Percentiles rank a stretch among this genome's conserved stretches.
Evolutionary conservation across 306 rosid genomes (phyloP).

Genomic region (Prunus davidiana): DNA sequence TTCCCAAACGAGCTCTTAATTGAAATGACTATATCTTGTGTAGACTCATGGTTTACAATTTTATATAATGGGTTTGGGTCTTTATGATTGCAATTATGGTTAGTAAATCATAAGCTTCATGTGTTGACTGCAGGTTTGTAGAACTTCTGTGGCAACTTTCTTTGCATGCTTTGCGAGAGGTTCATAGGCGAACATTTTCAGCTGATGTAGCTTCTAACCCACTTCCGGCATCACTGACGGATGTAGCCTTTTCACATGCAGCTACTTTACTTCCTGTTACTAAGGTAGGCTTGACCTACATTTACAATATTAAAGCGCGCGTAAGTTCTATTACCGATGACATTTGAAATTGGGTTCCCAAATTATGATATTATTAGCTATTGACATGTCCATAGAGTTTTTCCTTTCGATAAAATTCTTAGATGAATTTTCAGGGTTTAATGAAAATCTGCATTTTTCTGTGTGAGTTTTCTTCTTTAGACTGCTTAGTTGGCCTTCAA

Average conservation of each 20-base stretch:
- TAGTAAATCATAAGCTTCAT: conserved; percentile 7
- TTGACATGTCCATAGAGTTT: too few species aligned
- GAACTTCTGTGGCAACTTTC: conserved; percentile 99
- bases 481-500: conserved; percentile 19
- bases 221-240: conserved; percentile 87
- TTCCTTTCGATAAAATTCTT: background rate
- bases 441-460: background rate
- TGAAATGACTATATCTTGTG: background rate
- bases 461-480: background rate
- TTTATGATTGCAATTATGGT: conserved; percentile 2
- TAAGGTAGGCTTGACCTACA: conserved; percentile 47
- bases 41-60: background rate
- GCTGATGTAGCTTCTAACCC: conserved; percentile 87
- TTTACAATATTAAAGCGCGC: background rate
- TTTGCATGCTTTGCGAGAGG: conserved; percentile 96
- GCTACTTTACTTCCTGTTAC: conserved; percentile 98
- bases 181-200: conserved; percentile 86
- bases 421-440: background rate
- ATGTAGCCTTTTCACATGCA: conserved; percentile 98
- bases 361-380: background rate
- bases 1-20: too few species aligned
- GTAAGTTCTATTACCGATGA: background rate
- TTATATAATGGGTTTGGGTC: background rate
- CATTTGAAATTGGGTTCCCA: background rate
- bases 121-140: conserved; percentile 69